phyloP scores from a whole-genome alignment of 495 filamentous ascomycete species.

The Neurospora hispaniola region DNA sequence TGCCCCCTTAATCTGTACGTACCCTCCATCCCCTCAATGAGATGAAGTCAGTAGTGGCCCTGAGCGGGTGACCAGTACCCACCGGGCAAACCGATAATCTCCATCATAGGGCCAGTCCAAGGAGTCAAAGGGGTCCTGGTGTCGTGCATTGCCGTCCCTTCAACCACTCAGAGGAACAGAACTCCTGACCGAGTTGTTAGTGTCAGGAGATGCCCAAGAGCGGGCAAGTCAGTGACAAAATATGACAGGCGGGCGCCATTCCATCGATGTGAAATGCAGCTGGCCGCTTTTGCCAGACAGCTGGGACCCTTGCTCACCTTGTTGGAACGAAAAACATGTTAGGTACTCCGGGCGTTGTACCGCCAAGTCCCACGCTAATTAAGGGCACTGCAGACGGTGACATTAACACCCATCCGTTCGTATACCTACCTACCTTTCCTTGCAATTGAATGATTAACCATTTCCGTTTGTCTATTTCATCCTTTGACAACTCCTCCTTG shows the following conservation, averaged over 20 bases:
- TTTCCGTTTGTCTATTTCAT: background rate
- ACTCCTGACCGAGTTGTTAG: background rate
- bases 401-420: background rate
- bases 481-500: background rate
- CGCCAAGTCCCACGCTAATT: background rate
- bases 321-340: background rate
- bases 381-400: background rate
- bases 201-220: background rate
- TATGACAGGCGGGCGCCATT: too few relatives aligned
- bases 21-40: background rate
- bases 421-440: background rate
- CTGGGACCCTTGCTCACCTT: constrained; percentile 1
- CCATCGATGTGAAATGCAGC: background rate
- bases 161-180: background rate
- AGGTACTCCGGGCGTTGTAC: background rate
- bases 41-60: background rate
- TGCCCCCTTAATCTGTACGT: background rate
- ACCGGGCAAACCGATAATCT: background rate
- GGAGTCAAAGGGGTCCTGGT: background rate
- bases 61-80: background rate
- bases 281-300: constrained; percentile 10
- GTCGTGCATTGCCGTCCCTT: background rate
- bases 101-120: background rate
- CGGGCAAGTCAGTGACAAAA: too few relatives aligned
- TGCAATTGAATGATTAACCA: background rate